Conservation (phyloP, 768 basidiomycete species). For the Rhodosporidiobolus sp. region DNA sequence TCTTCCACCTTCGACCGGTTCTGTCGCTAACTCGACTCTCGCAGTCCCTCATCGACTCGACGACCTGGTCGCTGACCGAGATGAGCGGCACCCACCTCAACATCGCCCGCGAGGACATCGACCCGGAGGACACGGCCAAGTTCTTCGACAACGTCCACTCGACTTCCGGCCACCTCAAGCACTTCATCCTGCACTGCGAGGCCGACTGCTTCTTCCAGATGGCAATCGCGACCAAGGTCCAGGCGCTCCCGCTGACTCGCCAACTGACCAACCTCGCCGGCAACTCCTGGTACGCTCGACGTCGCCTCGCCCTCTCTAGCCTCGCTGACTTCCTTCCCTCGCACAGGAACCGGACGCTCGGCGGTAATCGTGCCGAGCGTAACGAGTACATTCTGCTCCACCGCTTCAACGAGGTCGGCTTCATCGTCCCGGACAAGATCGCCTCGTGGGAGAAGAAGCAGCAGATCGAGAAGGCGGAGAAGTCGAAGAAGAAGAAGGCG, state of each 20-base stretch:
- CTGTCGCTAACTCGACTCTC: neutral
- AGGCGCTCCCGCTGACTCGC: slow-evolving; percentile 84
- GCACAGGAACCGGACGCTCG: slow-evolving; percentile 88
- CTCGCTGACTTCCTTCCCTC: neutral
- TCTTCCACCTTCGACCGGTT: neutral
- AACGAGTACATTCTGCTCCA: slow-evolving; percentile 98
- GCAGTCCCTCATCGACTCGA: slow-evolving; percentile 93
- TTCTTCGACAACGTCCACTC: slow-evolving; percentile 82
- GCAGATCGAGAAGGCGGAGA: slow-evolving; percentile 49
- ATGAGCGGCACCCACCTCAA: slow-evolving; percentile 91
- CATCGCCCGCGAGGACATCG: slow-evolving; percentile 84
- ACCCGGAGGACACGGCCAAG: slow-evolving; percentile 86
- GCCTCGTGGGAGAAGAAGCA: slow-evolving; percentile 69
- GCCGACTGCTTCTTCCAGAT: slow-evolving; percentile 95
- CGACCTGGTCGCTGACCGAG: slow-evolving; percentile 96
- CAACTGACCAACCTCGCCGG: slow-evolving; percentile 94
- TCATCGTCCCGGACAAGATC: slow-evolving; percentile 89
- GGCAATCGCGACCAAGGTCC: slow-evolving; percentile 91
- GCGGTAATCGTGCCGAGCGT: slow-evolving; percentile 94
- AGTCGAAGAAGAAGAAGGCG: slow-evolving; percentile 49
- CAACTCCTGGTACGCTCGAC: slow-evolving; percentile 75
- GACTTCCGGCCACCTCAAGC: slow-evolving; percentile 71
- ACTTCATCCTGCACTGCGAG: slow-evolving; percentile 89
- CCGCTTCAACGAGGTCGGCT: slow-evolving; percentile 93
- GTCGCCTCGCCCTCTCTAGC: neutral